phyloP scores from a whole-genome alignment of 129 eudicot genomes.

The Helianthus tuberosus region DNA sequence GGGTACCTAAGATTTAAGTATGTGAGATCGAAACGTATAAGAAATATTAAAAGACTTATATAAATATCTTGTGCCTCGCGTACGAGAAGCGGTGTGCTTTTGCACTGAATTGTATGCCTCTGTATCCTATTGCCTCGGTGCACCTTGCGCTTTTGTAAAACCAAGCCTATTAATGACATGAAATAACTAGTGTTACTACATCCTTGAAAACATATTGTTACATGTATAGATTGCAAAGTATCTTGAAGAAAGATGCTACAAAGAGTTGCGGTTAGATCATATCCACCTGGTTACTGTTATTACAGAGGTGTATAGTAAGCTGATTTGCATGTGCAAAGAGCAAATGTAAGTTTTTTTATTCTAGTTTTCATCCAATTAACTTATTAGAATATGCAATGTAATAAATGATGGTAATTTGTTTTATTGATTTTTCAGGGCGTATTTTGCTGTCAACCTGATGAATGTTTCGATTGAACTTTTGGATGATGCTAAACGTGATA shows the following conservation, averaged over 20 bases:
- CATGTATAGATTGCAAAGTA: slow-evolving; percentile 75
- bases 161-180: background rate
- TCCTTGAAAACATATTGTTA: slow-evolving; percentile 4
- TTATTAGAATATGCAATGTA: background rate
- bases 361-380: background rate
- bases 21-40: too few relatives aligned
- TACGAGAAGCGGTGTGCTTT: too few relatives aligned
- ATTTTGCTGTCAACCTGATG: slow-evolving; percentile 80
- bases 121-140: too few relatives aligned
- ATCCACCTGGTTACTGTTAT: slow-evolving; percentile 57
- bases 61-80: too few relatives aligned
- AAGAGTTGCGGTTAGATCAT: slow-evolving; percentile 76
- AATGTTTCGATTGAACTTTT: slow-evolving; percentile 72
- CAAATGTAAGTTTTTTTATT: slow-evolving; percentile 65
- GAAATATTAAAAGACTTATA: too few relatives aligned
- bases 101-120: too few relatives aligned
- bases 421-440: slow-evolving; percentile 60
- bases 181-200: background rate
- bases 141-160: too few relatives aligned
- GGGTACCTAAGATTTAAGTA: too few relatives aligned
- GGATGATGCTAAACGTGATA: slow-evolving; percentile 74
- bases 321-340: slow-evolving; percentile 79
- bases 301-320: slow-evolving; percentile 68
- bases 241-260: slow-evolving; percentile 97
- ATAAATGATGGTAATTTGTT: slow-evolving; percentile 18